These are phyloP conservation scores for Penicillium cosmopolitanum DNA, from an alignment of 495 filamentous ascomycete genomes.

Conservation along the genomic window DNA sequence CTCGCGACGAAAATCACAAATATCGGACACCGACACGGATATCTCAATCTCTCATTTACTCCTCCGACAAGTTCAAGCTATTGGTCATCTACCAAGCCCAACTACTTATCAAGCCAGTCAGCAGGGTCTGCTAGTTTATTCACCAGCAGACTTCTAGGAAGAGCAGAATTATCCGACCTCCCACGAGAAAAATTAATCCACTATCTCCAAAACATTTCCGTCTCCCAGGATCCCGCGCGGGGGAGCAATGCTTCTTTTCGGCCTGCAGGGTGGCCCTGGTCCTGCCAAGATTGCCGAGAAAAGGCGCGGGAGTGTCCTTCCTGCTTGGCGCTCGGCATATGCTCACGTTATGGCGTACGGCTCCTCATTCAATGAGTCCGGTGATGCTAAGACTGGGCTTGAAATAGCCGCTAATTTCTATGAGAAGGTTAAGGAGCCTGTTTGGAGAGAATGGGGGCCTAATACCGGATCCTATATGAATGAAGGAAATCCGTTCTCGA, in stretches of 20 bases:
- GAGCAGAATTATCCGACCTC: slow-evolving; percentile 25
- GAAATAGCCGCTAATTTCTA: slow-evolving; percentile 11
- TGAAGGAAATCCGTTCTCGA: slow-evolving; percentile 54
- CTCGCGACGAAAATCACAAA: slow-evolving; percentile 9
- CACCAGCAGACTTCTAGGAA: slow-evolving; percentile 28
- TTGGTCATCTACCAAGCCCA: neutral
- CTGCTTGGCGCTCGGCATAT: slow-evolving; percentile 27
- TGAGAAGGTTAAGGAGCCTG: slow-evolving; percentile 19
- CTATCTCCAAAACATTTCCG: slow-evolving; percentile 11
- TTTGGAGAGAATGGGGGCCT: slow-evolving; percentile 33
- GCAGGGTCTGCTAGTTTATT: slow-evolving; percentile 19
- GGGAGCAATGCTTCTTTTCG: slow-evolving; percentile 22
- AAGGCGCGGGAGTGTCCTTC: slow-evolving; percentile 18
- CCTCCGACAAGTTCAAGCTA: slow-evolving; percentile 1
- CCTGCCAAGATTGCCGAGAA: slow-evolving; percentile 9
- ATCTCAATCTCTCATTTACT: neutral
- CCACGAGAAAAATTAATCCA: neutral
- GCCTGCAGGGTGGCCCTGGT: slow-evolving; percentile 27
- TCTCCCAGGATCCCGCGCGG: neutral
- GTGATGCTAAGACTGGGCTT: slow-evolving; percentile 1
- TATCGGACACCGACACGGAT: neutral
- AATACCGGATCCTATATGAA: slow-evolving; percentile 32
- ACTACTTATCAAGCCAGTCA: neutral
- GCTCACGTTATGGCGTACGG: slow-evolving; percentile 23
- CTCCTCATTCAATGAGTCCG: slow-evolving; percentile 14